Evolutionary conservation across 2,329 filamentous ascomycete genomes (phyloP), one percentile per base, ranked within the genome.

Genomic region (Bipolaris gigantea): DNA sequence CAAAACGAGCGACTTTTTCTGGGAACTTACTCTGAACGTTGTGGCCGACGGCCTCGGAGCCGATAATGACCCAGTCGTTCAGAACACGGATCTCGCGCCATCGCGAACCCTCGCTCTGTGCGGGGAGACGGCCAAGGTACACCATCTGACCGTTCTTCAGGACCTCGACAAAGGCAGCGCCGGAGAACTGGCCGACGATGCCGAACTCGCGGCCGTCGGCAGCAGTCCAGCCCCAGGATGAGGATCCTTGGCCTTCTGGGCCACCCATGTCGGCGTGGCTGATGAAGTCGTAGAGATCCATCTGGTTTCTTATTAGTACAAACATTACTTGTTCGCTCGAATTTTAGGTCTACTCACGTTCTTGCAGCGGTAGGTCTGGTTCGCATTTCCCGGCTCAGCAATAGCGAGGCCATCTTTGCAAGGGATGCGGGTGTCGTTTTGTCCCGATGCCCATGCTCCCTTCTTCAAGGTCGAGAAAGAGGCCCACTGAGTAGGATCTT

Each of bases 251-350:
- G 18, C 74, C 75, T 45, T 66, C 67, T 33, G 62, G 61, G 50
- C 77, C 80, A 13, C 82, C 83, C 9, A 85, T 76, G 33, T 80
- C 79, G 9, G 77, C 76, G 57, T 85, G 83, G 52, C 76, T 79
- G 27, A 81, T 69, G 67, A 85, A 85, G 63, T 82, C 79, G 63
- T 83, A 81, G 1, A 83, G 75, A 57, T 84, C 82, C n/a, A 83
- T 75, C 72, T 68, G 51, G 8, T 18, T 13, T 7, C 3, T 30
- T 11, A 33, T 60, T 18, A 81, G 72, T 61, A 21, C 13, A 4
- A 16, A 6, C 5, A 6, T 16, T 27, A 11, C 34, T n/a, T 11
- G n/a, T 2, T 21, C 2, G 10, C 7, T 6, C 23, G 0, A 2
- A 1, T 34, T 16, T 9, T 10, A 30, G 27, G 23, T 2, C 10